Conservation (phyloP, 129 eudicot species). For the Glebionis coronaria region DNA sequence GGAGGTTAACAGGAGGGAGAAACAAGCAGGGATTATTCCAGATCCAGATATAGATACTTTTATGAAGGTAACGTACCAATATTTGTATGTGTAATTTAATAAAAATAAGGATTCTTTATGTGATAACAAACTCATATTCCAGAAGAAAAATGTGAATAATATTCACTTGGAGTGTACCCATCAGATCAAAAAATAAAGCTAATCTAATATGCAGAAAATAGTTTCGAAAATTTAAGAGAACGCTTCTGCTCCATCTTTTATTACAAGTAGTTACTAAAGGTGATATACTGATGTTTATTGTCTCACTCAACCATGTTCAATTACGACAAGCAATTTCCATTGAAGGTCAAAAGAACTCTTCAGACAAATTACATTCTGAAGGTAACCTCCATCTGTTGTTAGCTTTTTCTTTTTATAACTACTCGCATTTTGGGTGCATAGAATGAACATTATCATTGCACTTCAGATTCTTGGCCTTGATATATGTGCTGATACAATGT, state of each 20-base stretch:
- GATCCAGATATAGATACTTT: no score
- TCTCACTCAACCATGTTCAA: neutral
- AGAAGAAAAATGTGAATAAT: neutral
- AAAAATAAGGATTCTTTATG: neutral
- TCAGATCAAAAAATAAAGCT: neutral
- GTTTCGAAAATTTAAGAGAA: neutral
- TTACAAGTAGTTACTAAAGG: neutral
- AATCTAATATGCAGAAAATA: neutral
- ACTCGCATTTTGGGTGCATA: neutral
- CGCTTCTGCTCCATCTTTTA: neutral
- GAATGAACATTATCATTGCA: neutral
- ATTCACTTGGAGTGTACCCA: no score
- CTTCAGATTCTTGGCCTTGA: conserved; percentile 90
- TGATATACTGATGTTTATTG: neutral
- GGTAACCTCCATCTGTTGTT: conserved; percentile 31
- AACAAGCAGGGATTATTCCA: conserved; percentile 48
- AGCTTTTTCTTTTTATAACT: neutral
- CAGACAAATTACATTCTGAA: conserved; percentile 58
- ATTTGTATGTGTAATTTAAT: neutral
- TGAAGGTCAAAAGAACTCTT: conserved; percentile 56
- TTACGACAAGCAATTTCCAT: conserved; percentile 44
- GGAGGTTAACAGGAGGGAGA: conserved; percentile 52
- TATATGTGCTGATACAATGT: conserved; percentile 72
- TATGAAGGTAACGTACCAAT: conserved; percentile 42
- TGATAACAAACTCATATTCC: neutral